Base-by-base conservation (phyloP, 768 basidiomycete species). In the Omphalotus guepiniiformis region DNA sequence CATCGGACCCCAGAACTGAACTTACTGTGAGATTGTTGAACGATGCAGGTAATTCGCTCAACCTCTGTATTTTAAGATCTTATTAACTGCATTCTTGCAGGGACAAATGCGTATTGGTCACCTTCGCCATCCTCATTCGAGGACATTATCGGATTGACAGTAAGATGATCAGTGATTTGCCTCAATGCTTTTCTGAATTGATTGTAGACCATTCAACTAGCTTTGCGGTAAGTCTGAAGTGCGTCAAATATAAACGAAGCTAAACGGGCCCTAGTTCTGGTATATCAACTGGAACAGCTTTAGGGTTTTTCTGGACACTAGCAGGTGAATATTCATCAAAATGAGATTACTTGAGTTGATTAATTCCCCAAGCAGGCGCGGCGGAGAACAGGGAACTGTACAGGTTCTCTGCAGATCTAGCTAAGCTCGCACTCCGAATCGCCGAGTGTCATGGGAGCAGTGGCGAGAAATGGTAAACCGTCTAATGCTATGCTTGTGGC, bases 241-340 rank as follows among this genome's bases (percentile, higher is more conserved):
- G 18, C 40, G 29, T 28, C 18, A 32, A 22, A 39, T n/a, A 6
- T 23, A 9, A 7, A 40, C 39, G 6, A 40, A 3, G 50, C 11
- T n/a, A 16, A 23, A 26, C 52, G 3, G 12, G 29, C 30, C 42
- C 37, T 44, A 85, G 82, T 22, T 77, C 74, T 46, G 86, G 85
- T 4, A 82, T 88, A 71, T 74, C 80, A 6, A 75, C 83, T 13
- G 83, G 83, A 4, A 80, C 82, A 6, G 78, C 82, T 1, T 62
- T 83, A 15, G 86, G 86, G 5, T 83, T 88, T 62, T 83, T 87
- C 57, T 87, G 82, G 82, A 76, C 79, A 12, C 64, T 84, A 5
- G 79, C 77, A 59, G 81, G 83, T 82, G 55, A 23, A 62, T 22
- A n/a, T 32, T 43, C 8, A 5, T 18, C 28, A n/a, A 27, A 11